Percentiles rank a stretch among this genome's conserved stretches.
phyloP scores from a whole-genome alignment of 2,329 filamentous ascomycete species.

The Claviceps pusilla region DNA sequence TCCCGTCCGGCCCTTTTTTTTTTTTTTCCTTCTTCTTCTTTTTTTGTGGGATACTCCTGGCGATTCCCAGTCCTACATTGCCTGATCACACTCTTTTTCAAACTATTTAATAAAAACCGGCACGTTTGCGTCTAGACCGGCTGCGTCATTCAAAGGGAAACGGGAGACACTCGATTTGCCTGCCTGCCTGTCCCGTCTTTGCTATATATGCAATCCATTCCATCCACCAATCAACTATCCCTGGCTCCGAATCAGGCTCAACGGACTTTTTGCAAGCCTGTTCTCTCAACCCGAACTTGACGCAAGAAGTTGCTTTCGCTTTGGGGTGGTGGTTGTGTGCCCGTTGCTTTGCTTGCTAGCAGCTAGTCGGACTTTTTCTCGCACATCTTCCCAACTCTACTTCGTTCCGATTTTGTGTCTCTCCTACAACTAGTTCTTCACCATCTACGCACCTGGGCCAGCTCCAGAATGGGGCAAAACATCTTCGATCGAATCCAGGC shows the following conservation, averaged over 20 bases:
- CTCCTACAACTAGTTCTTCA: background rate
- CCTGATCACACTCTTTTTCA: too few species aligned
- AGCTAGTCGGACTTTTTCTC: background rate
- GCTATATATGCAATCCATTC: background rate
- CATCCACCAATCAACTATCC: background rate
- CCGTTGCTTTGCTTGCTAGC: background rate
- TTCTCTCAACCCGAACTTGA: background rate
- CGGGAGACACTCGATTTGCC: background rate
- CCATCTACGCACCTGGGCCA: slow-evolving; percentile 6
- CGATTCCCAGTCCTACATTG: too few species aligned
- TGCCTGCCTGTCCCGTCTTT: background rate
- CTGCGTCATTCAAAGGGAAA: background rate
- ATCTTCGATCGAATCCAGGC: slow-evolving; percentile 46
- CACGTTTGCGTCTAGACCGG: background rate
- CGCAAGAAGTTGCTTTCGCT: background rate
- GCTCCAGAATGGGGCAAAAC: slow-evolving; percentile 29
- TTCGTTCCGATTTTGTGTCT: slow-evolving; percentile 1
- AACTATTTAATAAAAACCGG: too few species aligned
- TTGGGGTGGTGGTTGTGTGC: background rate
- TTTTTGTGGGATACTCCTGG: too few species aligned
- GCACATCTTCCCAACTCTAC: background rate
- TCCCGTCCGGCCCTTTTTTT: too few species aligned
- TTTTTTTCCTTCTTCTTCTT: too few species aligned
- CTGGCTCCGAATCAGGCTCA: background rate
- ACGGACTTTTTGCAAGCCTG: background rate